Evolutionary conservation across 2,329 filamentous ascomycete genomes (phyloP), one percentile per base, ranked within the genome.

Genomic region (Pestalotiopsis sp.): DNA sequence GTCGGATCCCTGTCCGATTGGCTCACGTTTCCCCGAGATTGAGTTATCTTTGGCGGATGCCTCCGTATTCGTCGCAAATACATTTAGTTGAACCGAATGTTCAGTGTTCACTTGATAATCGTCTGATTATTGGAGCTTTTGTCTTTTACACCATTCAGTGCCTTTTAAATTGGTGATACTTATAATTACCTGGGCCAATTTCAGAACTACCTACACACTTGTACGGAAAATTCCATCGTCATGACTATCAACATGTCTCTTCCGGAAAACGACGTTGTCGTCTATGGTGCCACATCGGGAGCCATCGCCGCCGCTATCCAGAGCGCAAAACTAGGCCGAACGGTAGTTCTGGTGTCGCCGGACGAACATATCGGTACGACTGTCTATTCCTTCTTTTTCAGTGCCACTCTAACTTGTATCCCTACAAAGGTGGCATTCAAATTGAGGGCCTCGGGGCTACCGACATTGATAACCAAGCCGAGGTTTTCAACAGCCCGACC

Each of bases 381-480:
- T 6, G 20, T n/a, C 25, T 13, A 23, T 63, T 12, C 45, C 17
- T 52, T n/a, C n/a, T 17, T 20, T 7, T n/a, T 1, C 7, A 52
- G 2, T 13, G n/a, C 6, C 11, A 23, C 20, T 5, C 38, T 23
- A 3, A 41, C 12, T 63, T n/a, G 41, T 38, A 13, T 9, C 13
- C 20, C 12, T 31, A 38, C 65, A 58, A 52, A 72, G 59, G 45
- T 23, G 57, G 74, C 20, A 64, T 75, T 58, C 69, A 70, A 62
- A 68, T 73, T 27, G 71, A 75, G 38, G 71, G 73, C 25, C 70
- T 74, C 31, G 73, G 73, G 11, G 72, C 71, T 17, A 72, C 71
- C 4, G 72, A 74, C 52, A 73, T 74, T 61, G 70, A 70, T 60
- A 74, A 71, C 36, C 71, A 70, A 63, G 67, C 60, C 57, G 71